A percentile compares a stretch with the other conserved stretches of the same genome.
Conservation (phyloP, 1,284 basidiomycete genomes). For the Leccinum proliferum region DNA sequence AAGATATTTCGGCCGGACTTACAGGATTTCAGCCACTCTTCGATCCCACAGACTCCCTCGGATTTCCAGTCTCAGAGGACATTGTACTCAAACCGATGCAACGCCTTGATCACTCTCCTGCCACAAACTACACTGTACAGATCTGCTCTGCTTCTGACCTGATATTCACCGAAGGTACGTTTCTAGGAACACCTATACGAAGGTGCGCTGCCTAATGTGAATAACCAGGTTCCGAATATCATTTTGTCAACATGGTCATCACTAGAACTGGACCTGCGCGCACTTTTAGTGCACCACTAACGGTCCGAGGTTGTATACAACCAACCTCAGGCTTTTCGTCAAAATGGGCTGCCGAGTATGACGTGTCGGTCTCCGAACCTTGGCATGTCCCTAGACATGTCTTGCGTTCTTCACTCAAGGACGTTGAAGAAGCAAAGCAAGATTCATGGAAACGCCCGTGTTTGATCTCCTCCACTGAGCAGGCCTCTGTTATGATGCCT, state of each 20-base stretch:
- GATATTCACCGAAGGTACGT: slow-evolving; percentile 4
- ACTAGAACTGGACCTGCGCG: slow-evolving; percentile 9
- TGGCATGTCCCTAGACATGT: background rate
- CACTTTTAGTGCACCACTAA: slow-evolving; percentile 3
- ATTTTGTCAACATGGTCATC: background rate
- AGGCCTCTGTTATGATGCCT: background rate
- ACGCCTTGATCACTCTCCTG: background rate
- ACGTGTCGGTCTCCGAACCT: background rate
- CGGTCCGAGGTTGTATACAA: background rate
- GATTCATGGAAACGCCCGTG: background rate
- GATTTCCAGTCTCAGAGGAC: background rate
- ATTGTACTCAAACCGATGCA: background rate
- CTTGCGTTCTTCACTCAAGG: background rate
- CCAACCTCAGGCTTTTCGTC: background rate
- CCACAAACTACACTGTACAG: slow-evolving; percentile 6
- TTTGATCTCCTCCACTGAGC: background rate
- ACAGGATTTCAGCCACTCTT: slow-evolving; percentile 8
- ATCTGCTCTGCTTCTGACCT: background rate
- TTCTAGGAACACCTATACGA: background rate
- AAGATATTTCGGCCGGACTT: slow-evolving; percentile 3
- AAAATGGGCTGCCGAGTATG: slow-evolving; percentile 5
- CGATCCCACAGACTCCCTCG: background rate
- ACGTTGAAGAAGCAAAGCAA: background rate
- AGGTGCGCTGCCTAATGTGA: background rate
- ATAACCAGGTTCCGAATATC: background rate